A percentile compares a stretch with the other conserved stretches of the same genome.
These are phyloP conservation scores for Russula lepida DNA, from an alignment of 768 basidiomycete genomes.

Conservation along the genomic window DNA sequence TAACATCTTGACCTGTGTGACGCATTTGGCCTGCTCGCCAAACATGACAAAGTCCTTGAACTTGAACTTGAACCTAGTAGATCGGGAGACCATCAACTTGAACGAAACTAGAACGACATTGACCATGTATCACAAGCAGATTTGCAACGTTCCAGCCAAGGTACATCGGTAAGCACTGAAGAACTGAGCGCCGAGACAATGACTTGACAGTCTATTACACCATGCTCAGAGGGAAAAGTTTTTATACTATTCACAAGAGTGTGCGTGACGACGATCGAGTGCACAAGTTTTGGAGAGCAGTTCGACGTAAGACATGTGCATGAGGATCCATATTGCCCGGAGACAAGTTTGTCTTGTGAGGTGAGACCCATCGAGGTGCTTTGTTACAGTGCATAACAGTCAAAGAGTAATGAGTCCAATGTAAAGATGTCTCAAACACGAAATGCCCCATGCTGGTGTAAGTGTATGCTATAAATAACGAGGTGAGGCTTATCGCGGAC, in stretches of 20 bases:
- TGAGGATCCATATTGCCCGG: not conserved
- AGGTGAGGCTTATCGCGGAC: conserved; percentile 1
- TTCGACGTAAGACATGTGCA: not conserved
- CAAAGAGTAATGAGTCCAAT: not conserved
- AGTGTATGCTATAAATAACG: not conserved
- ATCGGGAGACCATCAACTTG: too few relatives aligned
- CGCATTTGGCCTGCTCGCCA: not conserved
- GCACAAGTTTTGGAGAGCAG: not conserved
- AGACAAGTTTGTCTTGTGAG: not conserved
- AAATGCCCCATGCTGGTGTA: not conserved
- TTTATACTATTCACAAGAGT: not conserved
- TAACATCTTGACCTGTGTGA: not conserved
- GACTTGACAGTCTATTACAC: not conserved
- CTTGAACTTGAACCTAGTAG: too few relatives aligned
- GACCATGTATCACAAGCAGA: not conserved
- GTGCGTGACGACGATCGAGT: not conserved
- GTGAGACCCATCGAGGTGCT: not conserved
- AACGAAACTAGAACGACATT: not conserved
- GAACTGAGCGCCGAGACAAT: too few relatives aligned
- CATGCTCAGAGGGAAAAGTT: not conserved
- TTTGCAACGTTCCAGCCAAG: not conserved
- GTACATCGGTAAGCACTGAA: too few relatives aligned
- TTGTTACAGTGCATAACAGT: not conserved
- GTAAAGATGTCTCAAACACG: not conserved
- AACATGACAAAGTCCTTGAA: not conserved